phyloP scores from a whole-genome alignment of 495 filamentous ascomycete species.

The Podospora tetraspora region DNA sequence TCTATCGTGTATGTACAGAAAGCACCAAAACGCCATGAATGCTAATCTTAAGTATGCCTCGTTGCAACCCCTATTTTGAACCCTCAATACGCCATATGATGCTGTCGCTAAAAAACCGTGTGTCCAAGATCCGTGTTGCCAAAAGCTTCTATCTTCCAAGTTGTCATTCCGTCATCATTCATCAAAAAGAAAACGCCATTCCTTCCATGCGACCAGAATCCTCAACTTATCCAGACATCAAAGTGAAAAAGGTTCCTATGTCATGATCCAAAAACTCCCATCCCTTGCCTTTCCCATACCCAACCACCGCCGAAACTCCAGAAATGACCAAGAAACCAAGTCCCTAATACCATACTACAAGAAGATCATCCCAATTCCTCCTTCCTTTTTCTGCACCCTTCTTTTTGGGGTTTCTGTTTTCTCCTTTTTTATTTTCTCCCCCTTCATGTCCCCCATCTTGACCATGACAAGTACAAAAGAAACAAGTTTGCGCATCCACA shows the following conservation, averaged over 20 bases:
- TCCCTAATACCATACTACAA: not conserved
- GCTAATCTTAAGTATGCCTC: not conserved
- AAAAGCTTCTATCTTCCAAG: slow-evolving; percentile 6
- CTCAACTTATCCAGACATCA: not conserved
- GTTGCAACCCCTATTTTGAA: not conserved
- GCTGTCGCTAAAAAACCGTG: not conserved
- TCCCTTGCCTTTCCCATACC: not conserved
- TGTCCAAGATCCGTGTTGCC: slow-evolving; percentile 8
- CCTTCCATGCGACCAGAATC: not conserved
- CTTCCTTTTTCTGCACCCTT: not conserved
- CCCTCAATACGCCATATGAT: not conserved
- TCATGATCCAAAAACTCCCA: not conserved
- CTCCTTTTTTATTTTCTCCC: slow-evolving; percentile 2
- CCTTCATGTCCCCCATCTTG: not conserved
- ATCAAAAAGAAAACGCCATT: not conserved
- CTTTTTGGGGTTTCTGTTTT: not conserved
- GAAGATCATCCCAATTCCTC: slow-evolving; percentile 1
- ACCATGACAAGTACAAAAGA: not conserved
- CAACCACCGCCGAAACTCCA: not conserved
- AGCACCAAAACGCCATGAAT: not conserved
- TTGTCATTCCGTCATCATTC: not conserved
- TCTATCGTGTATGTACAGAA: not conserved
- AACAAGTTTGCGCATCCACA: not conserved
- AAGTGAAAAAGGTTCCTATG: not conserved
- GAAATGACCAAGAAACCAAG: not conserved